Evolutionary conservation across 768 basidiomycete species (phyloP), one percentile per base, ranked within the genome.

Genomic region (Leccinum broughii): DNA sequence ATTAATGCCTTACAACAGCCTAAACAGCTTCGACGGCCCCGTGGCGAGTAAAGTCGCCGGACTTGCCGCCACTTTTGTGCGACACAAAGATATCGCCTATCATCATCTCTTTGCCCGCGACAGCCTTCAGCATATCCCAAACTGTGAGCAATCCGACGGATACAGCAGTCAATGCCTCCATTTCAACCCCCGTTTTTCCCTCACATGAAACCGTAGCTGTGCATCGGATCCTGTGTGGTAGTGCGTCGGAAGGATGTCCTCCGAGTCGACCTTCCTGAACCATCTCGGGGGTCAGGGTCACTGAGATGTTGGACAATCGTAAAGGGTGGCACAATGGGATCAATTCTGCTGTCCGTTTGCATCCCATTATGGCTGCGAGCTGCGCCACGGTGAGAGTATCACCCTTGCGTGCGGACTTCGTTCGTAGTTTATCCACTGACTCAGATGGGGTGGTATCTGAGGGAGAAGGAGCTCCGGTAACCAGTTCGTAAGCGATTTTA

Each of bases 71-170:
- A 30, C 80, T 77, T 73, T 95, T 95, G 34, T 76, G 72, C 1
- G 78, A 76, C 3, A 93, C 88, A 62, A 81, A 75, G 39, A 93
- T 82, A 24, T 85, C 82, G 20, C 84, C 78, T 37, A 97, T 91
- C 60, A 83, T 76, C 91, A 96, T 94, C 59, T 92, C 89, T 70
- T 83, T 83, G n/a, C 92, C 94, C 1, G 90, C 92, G 2, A 93
- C 87, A 5, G 89, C 89, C 75, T 95, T 95, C 32, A 95, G 81
- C 93, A 96, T 95, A 69, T 94, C 93, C 90, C 93, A 96, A 14
- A 95, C 86, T 1, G 92, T 92, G 56, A 95, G 77, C 34, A 92
- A 79, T 6, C 87, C 87, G 32, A 90, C 78, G 1, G 86, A 86
- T 9, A 92, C 93, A 24, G 88, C 88, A n/a, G 88, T 91, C 58